Evolutionary conservation across 2,329 filamentous ascomycete species (phyloP).

Genomic region (Fusarium musae): DNA sequence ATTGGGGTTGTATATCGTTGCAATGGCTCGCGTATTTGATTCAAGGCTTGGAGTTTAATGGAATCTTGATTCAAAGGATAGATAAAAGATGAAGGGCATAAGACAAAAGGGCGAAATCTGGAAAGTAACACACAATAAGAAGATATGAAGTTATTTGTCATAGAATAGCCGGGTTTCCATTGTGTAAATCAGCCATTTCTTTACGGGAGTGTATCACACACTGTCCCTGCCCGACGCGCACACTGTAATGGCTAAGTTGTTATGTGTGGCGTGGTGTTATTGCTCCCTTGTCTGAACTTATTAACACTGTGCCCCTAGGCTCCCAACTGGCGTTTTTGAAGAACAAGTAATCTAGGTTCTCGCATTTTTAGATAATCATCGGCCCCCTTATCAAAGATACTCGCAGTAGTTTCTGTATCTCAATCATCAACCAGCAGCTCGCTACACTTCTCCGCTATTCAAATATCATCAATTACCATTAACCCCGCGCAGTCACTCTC

Average conservation of each 20-base stretch:
- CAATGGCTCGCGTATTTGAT: slow-evolving; percentile 28
- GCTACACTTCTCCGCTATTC: not conserved
- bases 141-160: not conserved
- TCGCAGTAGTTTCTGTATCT: not conserved
- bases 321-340: slow-evolving; percentile 43
- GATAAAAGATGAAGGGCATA: slow-evolving; percentile 40
- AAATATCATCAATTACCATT: not conserved
- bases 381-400: slow-evolving; percentile 7
- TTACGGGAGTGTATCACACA: slow-evolving; percentile 29
- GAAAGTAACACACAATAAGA: not conserved
- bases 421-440: not conserved
- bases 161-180: not conserved
- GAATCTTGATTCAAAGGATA: slow-evolving; percentile 40
- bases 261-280: not conserved
- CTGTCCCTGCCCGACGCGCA: slow-evolving; percentile 8
- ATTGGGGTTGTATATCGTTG: slow-evolving; percentile 23
- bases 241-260: slow-evolving; percentile 29
- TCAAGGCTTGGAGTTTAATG: slow-evolving; percentile 42
- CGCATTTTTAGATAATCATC: slow-evolving; percentile 23
- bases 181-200: slow-evolving; percentile 8
- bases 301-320: slow-evolving; percentile 40
- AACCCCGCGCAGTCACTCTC: slow-evolving; percentile 6
- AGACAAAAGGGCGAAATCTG: slow-evolving; percentile 7
- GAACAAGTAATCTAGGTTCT: slow-evolving; percentile 17
- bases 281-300: not conserved